phyloP scores from a whole-genome alignment of 352 stramenopile species.

The Phytopythium helicoides region DNA sequence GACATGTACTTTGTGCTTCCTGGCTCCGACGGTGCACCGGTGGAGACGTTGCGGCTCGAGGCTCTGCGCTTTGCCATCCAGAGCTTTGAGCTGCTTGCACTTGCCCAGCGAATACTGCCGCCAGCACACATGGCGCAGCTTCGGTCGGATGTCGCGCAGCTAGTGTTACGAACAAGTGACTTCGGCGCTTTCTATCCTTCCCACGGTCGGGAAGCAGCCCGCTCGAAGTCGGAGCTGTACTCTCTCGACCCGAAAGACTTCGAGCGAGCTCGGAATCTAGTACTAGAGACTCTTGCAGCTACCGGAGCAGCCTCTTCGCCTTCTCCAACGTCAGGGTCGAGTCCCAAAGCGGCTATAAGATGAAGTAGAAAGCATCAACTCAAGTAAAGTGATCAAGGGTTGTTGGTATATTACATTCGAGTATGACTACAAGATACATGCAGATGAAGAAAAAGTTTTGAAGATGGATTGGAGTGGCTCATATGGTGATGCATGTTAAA shows the following conservation, averaged over 20 bases:
- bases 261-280: slow-evolving; percentile 47
- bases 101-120: slow-evolving; percentile 39
- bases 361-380: slow-evolving; percentile 5
- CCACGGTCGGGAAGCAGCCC: slow-evolving; percentile 16
- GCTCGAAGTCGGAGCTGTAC: slow-evolving; percentile 51
- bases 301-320: too few species aligned
- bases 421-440: slow-evolving; percentile 1
- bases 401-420: too few species aligned
- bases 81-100: slow-evolving; percentile 54
- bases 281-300: slow-evolving; percentile 62
- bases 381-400: slow-evolving; percentile 4
- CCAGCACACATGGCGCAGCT: slow-evolving; percentile 49
- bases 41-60: slow-evolving; percentile 74
- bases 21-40: slow-evolving; percentile 48
- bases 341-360: too few species aligned
- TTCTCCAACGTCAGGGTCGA: too few species aligned
- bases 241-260: slow-evolving; percentile 72
- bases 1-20: slow-evolving; percentile 87
- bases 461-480: slow-evolving; percentile 35
- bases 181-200: slow-evolving; percentile 44
- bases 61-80: slow-evolving; percentile 66
- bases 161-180: slow-evolving; percentile 60
- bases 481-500: slow-evolving; percentile 92
- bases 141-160: slow-evolving; percentile 42
- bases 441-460: slow-evolving; percentile 5